Percentiles rank a stretch among this genome's conserved stretches.
These are phyloP conservation scores for Syncephalastrum sp. DNA, from an alignment of 371 early-diverging fungal species.

Conservation along the genomic window DNA sequence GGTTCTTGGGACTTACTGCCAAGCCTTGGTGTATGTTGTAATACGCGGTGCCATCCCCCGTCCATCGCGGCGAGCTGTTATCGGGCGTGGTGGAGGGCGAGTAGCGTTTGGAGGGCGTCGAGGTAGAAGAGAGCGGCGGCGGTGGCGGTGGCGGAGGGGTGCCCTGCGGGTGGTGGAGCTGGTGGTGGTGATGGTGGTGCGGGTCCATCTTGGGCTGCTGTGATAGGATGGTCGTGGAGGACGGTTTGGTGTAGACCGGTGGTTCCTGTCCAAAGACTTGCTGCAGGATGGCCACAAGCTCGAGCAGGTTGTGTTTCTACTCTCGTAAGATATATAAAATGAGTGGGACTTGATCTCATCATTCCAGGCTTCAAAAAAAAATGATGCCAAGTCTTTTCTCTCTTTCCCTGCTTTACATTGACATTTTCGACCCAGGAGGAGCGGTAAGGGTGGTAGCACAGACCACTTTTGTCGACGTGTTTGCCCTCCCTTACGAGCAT, in stretches of 20 bases:
- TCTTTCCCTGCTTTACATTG: slow-evolving; percentile 24
- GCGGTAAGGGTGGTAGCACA: slow-evolving; percentile 84
- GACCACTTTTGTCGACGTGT: slow-evolving; percentile 83
- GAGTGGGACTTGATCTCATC: too few species aligned
- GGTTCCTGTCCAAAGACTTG: slow-evolving; percentile 75
- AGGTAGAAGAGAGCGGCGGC: slow-evolving; percentile 26
- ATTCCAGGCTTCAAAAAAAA: background rate
- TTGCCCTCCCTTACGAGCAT: slow-evolving; percentile 84
- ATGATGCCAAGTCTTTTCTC: background rate
- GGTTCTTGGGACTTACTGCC: slow-evolving; percentile 20
- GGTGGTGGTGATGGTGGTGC: slow-evolving; percentile 16
- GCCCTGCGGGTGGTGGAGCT: slow-evolving; percentile 20
- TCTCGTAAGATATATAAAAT: too few species aligned
- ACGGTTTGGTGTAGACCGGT: slow-evolving; percentile 71
- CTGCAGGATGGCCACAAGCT: slow-evolving; percentile 68
- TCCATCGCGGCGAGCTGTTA: slow-evolving; percentile 23
- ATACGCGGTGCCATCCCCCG: slow-evolving; percentile 38
- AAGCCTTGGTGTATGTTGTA: slow-evolving; percentile 48
- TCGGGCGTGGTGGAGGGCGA: slow-evolving; percentile 17
- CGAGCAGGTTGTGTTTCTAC: slow-evolving; percentile 61
- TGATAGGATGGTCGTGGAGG: slow-evolving; percentile 16
- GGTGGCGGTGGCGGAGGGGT: slow-evolving; percentile 23
- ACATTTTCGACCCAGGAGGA: slow-evolving; percentile 53
- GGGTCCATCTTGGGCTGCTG: slow-evolving; percentile 24
- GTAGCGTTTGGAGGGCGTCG: slow-evolving; percentile 22